Conservation (phyloP, 176 grass and related monocot species). For the Avena eriantha region DNA sequence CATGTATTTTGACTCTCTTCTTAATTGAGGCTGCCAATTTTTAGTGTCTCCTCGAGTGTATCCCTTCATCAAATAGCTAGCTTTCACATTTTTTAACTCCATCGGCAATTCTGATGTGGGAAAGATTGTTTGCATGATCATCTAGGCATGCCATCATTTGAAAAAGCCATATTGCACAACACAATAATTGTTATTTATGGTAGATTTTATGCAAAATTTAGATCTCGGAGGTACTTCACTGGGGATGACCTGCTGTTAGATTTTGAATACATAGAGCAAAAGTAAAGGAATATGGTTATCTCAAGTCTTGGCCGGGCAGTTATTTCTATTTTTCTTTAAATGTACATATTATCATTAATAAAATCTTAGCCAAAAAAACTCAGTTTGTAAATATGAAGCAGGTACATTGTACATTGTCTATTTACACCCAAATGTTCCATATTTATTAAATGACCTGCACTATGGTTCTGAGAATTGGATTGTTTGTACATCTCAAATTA, state of each 20-base stretch:
- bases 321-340: not conserved
- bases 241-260: not conserved
- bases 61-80: not conserved
- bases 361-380: not conserved
- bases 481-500: not conserved
- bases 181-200: not conserved
- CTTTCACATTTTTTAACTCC: not conserved
- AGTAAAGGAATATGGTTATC: not conserved
- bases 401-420: not conserved
- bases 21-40: not conserved
- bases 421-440: not conserved
- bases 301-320: not conserved
- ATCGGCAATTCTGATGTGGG: not conserved
- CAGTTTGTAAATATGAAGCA: not conserved
- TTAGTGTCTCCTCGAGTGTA: not conserved
- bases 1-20: not conserved
- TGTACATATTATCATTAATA: not conserved
- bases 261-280: not conserved
- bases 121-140: not conserved
- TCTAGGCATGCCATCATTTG: not conserved
- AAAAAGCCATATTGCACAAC: not conserved
- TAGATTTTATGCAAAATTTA: not conserved
- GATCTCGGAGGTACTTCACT: not conserved
- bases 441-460: not conserved
- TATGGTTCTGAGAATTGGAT: not conserved